Base-by-base conservation (phyloP, 1,284 basidiomycete species). In the Ganoderma leucocontextum region DNA sequence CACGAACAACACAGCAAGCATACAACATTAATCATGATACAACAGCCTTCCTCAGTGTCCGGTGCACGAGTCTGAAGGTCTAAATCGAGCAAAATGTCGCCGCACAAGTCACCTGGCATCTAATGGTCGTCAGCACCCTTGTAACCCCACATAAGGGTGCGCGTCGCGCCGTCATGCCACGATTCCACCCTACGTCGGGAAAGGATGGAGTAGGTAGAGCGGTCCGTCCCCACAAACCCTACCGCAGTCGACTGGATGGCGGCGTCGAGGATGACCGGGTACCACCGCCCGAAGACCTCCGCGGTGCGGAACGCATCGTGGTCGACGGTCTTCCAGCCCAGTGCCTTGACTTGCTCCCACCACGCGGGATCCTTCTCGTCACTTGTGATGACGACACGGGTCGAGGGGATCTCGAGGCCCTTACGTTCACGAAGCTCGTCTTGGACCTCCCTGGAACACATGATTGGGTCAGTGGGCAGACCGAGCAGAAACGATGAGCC, bases 151-250 rank as follows among this genome's bases (percentile, higher is more conserved):
- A 83, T 83, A 5, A 90, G 81, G 55, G 81, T 83, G 65, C 85
- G 81, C 29, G 81, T 81, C 7, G 80, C 80, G 35, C 90, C 91
- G 55, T 83, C 82, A 2, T 84, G 80, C 91, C 91, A 93, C 25
- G 88, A 85, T 71, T 87, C 81, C 39, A 91, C 89, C 36, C 91
- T 82, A 17, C 89, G 83, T 60, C 83, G 82, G 2, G 91, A 90
- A 22, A 93, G 75, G 44, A 87, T 79, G 4, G 88, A 89, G 86
- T 92, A 92, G 4, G 91, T 93, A 52, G 89, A 91, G 59, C 82
- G 76, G 67, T 88, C 84, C 6, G 91, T 93, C 7, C 91, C 92
- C 15, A 94, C 86, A 75, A 93, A 91, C 9, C 90, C 91, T 8
- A 81, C 74, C 10, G 88, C 91, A 41, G 82, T 80, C 0, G 89